Evolutionary conservation across 2,329 filamentous ascomycete species (phyloP), one percentile per base, ranked within the genome.

Genomic region (Botrytis deweyae): DNA sequence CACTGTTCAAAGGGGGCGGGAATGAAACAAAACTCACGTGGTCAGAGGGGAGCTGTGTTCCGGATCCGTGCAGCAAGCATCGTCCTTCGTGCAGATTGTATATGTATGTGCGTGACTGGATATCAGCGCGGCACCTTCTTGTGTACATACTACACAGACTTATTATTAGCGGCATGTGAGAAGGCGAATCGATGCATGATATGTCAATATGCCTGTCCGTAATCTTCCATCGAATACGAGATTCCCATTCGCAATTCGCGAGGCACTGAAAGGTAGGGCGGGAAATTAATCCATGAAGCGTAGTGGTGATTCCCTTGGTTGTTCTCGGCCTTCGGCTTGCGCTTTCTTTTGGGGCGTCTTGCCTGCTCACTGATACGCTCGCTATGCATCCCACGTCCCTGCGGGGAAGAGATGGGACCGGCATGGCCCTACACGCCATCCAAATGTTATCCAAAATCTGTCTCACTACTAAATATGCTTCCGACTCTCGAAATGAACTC

Each of bases 61-160:
- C 71, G 71, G 71, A 18, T 66, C 40, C 42, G 38, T 73, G 64
- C 71, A 69, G 55, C 52, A 46, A 62, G 33, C 33, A 58, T 52
- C 58, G 25, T 40, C 42, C 44, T 59, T 69, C 42, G 44, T 69
- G 71, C 71, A 73, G 44, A 58, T 69, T 61, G 40, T 62, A 33
- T 69, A 46, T 69, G 64, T 61, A 46, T 69, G 64, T 61, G 71
- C 64, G 71, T 73, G 71, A 73, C 40, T 49, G 25, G 46, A 67
- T 59, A 61, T 65, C 62, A 40, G 70, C 70, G 62, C 70, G 62
- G 62, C 52, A 72, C 66, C 40, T 52, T 69, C 25, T 25, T 52
- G 25, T 36, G 2, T 29, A 29, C 29, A 29, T 29, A 29, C 29
- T 29, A 55, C 55, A 29, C 68, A 49, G 58, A 8, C 33, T 73